phyloP scores from a whole-genome alignment of 768 basidiomycete species.

The Boletus vermiculosoides region DNA sequence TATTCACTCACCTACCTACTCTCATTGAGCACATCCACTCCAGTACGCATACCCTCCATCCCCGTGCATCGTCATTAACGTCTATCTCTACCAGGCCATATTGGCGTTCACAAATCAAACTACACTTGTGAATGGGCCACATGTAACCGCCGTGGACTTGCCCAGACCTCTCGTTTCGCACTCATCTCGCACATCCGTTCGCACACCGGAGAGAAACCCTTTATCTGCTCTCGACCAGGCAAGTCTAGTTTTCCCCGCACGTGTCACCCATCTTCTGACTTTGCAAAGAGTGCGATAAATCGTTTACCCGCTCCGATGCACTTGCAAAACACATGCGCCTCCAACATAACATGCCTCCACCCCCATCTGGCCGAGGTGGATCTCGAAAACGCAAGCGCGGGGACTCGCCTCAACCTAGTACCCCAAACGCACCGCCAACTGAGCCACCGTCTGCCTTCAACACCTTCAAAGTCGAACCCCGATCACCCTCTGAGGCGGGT shows the following conservation, averaged over 20 bases:
- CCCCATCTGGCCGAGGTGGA: slow-evolving; percentile 70
- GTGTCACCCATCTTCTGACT: neutral
- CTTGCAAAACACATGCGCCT: slow-evolving; percentile 90
- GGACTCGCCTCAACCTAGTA: slow-evolving; percentile 28
- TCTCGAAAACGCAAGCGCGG: slow-evolving; percentile 68
- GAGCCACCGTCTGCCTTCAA: slow-evolving; percentile 43
- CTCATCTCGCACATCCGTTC: slow-evolving; percentile 88
- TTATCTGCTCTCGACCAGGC: slow-evolving; percentile 80
- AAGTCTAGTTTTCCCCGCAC: slow-evolving; percentile 24
- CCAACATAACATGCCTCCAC: slow-evolving; percentile 77
- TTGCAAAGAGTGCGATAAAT: slow-evolving; percentile 82
- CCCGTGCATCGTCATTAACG: neutral
- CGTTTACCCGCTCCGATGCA: slow-evolving; percentile 93
- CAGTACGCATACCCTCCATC: slow-evolving; percentile 45
- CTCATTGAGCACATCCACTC: slow-evolving; percentile 83
- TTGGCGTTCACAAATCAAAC: slow-evolving; percentile 78
- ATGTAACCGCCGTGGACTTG: slow-evolving; percentile 74
- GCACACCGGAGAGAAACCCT: slow-evolving; percentile 95
- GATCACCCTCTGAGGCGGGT: slow-evolving; percentile 40
- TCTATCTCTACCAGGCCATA: slow-evolving; percentile 54
- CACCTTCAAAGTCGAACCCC: slow-evolving; percentile 65
- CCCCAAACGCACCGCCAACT: slow-evolving; percentile 15
- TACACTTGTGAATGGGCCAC: slow-evolving; percentile 90
- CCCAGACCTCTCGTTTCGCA: slow-evolving; percentile 87
- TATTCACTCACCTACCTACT: slow-evolving; percentile 70